These are phyloP conservation scores for Serendipita sp. DNA, from an alignment of 768 basidiomycete species.

Conservation along the genomic window DNA sequence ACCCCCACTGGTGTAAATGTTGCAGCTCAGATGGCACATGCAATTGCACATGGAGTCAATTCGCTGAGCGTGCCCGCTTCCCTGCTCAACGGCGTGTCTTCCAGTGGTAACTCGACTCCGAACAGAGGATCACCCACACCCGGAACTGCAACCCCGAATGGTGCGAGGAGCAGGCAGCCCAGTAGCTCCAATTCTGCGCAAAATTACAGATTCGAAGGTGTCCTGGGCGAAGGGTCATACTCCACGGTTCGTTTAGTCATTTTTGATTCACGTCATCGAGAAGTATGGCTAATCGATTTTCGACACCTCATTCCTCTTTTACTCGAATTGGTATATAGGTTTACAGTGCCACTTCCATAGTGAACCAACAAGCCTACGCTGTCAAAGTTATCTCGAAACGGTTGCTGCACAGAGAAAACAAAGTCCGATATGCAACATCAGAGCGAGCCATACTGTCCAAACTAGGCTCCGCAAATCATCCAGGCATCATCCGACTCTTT, in stretches of 20 bases:
- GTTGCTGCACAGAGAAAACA: constrained; percentile 63
- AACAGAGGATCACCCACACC: not conserved
- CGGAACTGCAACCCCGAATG: constrained; percentile 1
- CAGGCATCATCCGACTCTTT: constrained; percentile 64
- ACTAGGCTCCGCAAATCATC: constrained; percentile 43
- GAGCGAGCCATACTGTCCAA: constrained; percentile 65
- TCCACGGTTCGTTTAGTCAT: constrained; percentile 43
- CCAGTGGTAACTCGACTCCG: not conserved
- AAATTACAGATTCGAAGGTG: constrained; percentile 33
- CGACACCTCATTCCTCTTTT: constrained; percentile 6
- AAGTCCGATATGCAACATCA: constrained; percentile 56
- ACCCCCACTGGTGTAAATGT: not conserved
- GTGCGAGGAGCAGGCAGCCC: not conserved
- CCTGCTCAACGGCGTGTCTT: not conserved
- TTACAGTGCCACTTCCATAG: constrained; percentile 33
- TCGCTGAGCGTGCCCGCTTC: not conserved
- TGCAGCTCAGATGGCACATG: constrained; percentile 5
- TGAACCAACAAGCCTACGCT: constrained; percentile 50
- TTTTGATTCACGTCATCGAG: not conserved
- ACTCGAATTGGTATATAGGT: constrained; percentile 28
- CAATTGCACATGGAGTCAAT: not conserved
- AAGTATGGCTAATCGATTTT: not conserved
- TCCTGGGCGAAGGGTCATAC: constrained; percentile 71
- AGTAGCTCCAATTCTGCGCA: not conserved
- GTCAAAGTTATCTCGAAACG: constrained; percentile 74